phyloP scores from a whole-genome alignment of 805 yeast species.

The Ogataea minuta region DNA sequence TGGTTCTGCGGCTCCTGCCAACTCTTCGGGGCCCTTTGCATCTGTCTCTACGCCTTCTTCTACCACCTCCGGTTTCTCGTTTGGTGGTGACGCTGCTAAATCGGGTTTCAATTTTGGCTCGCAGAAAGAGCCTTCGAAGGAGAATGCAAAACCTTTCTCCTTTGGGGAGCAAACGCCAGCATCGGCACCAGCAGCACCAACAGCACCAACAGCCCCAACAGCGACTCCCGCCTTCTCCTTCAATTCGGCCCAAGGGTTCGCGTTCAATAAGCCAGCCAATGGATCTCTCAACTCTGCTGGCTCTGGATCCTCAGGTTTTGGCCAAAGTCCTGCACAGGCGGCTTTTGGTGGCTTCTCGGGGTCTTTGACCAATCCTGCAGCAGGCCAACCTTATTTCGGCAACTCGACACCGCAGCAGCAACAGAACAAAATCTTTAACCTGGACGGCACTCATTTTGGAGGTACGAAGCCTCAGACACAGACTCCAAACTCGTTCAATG shows the following conservation, averaged over 20 bases:
- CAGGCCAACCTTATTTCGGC: conserved; percentile 13
- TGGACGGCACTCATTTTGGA: conserved; percentile 13
- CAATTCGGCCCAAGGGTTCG: conserved; percentile 6
- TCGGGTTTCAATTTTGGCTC: conserved; percentile 8
- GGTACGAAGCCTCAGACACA: conserved; percentile 11
- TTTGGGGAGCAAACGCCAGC: not conserved
- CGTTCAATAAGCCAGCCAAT: conserved; percentile 1
- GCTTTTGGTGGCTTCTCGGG: conserved; percentile 10
- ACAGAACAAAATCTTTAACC: conserved; percentile 21
- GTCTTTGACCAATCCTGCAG: conserved; percentile 19
- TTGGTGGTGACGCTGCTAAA: conserved; percentile 2
- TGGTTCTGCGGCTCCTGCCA: conserved; percentile 4
- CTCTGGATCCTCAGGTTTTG: conserved; percentile 13
- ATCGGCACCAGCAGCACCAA: conserved; percentile 3
- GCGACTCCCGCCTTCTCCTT: conserved; percentile 12
- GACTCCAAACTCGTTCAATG: conserved; percentile 12
- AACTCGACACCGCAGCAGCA: conserved; percentile 17
- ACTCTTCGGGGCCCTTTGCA: not conserved
- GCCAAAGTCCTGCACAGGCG: conserved; percentile 3
- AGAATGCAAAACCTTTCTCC: not conserved
- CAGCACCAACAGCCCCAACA: conserved; percentile 2
- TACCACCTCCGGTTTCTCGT: conserved; percentile 10
- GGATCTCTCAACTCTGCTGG: conserved; percentile 9
- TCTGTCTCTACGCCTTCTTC: conserved; percentile 7
- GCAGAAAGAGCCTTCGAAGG: not conserved